A percentile compares a stretch with the other conserved stretches of the same genome.
These are phyloP conservation scores for Zangia roseola DNA, from an alignment of 768 basidiomycete genomes.

Conservation along the genomic window DNA sequence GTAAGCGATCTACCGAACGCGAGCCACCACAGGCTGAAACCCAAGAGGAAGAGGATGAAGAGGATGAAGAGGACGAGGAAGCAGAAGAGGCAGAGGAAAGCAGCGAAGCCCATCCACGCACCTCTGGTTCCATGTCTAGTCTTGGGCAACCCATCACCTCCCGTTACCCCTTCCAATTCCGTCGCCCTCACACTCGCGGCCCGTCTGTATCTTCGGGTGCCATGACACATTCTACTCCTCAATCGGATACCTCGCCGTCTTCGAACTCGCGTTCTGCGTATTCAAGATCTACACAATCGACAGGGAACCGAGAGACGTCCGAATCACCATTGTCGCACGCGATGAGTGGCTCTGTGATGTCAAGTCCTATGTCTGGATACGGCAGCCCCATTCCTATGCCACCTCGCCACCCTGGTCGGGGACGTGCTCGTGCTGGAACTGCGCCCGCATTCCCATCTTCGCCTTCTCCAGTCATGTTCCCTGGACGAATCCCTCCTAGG, in stretches of 20 bases:
- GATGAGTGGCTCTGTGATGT: conserved; percentile 35
- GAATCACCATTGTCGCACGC: conserved; percentile 56
- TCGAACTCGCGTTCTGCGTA: conserved; percentile 40
- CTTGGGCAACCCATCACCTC: conserved; percentile 74
- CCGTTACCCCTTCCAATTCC: conserved; percentile 69
- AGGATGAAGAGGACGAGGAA: conserved; percentile 41
- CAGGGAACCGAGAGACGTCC: conserved; percentile 55
- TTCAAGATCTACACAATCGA: conserved; percentile 54
- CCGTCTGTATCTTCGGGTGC: conserved; percentile 41
- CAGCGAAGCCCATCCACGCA: conserved; percentile 58
- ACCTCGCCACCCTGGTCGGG: conserved; percentile 43
- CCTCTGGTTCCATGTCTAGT: conserved; percentile 82
- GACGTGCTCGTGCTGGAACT: conserved; percentile 39
- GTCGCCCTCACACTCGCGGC: conserved; percentile 44
- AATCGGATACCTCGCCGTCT: conserved; percentile 37
- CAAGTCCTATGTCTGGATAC: conserved; percentile 36
- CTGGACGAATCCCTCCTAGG: conserved; percentile 25
- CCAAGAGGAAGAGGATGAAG: conserved; percentile 26
- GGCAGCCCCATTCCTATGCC: conserved; percentile 47
- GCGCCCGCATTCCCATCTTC: conserved; percentile 37
- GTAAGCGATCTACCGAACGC: conserved; percentile 30
- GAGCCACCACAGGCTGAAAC: conserved; percentile 26
- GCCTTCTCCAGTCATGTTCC: conserved; percentile 35
- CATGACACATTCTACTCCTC: conserved; percentile 40
- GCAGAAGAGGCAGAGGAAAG: conserved; percentile 37